Percentiles rank a stretch among this genome's conserved stretches.
phyloP scores from a whole-genome alignment of 176 grass and related monocot genomes.

The Bothriochloa decipiens region DNA sequence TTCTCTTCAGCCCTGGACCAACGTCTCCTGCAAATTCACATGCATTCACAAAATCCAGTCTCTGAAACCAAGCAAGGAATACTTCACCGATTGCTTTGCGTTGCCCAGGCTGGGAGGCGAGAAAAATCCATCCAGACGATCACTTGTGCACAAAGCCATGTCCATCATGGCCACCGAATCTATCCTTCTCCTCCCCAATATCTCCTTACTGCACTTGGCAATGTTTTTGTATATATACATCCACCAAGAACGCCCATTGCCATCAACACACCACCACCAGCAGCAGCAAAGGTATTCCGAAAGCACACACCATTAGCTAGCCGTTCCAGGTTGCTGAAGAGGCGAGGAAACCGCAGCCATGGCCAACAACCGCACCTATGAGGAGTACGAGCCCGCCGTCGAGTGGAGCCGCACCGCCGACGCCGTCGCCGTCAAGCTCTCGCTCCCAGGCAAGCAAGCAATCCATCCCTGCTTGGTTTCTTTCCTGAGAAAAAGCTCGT shows the following conservation, averaged over 20 bases:
- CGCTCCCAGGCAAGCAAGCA: slow-evolving; percentile 52
- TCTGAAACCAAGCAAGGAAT: slow-evolving; percentile 56
- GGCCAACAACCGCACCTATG: slow-evolving; percentile 14
- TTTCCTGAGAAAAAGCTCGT: not conserved
- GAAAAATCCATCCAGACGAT: not conserved
- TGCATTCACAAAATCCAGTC: slow-evolving; percentile 26
- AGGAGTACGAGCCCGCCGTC: slow-evolving; percentile 42
- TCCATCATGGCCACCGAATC: slow-evolving; percentile 41
- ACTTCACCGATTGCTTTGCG: slow-evolving; percentile 4
- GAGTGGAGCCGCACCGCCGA: slow-evolving; percentile 50
- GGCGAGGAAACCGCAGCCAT: slow-evolving; percentile 23
- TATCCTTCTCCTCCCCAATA: slow-evolving; percentile 37
- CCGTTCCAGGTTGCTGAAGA: not conserved
- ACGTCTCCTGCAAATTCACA: slow-evolving; percentile 33
- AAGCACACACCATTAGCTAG: not conserved
- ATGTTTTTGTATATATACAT: not conserved
- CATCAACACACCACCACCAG: slow-evolving; percentile 38
- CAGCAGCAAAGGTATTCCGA: not conserved
- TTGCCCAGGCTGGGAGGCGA: not conserved
- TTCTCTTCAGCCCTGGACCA: slow-evolving; percentile 37
- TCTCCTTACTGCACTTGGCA: not conserved
- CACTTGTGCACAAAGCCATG: slow-evolving; percentile 42
- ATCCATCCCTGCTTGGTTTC: not conserved
- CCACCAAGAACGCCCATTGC: not conserved
- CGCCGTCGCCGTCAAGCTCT: slow-evolving; percentile 41